Evolutionary conservation across 2,329 filamentous ascomycete species (phyloP).

Genomic region (Botrytis cinerea): DNA sequence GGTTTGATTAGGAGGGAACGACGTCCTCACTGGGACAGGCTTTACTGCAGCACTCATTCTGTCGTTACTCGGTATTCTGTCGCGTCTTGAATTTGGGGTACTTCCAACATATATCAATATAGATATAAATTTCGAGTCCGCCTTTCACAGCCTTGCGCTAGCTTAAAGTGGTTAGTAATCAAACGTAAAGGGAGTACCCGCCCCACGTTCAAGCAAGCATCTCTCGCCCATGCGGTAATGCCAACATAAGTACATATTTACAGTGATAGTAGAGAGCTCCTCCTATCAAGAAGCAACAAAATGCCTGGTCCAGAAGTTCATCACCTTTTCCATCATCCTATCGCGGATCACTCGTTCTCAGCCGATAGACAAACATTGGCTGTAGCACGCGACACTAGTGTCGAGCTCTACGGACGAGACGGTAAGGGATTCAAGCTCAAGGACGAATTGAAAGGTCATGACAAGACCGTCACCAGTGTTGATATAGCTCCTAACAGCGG

Average conservation of each 20-base stretch:
- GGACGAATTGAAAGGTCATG: conserved; percentile 93
- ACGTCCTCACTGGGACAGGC: conserved; percentile 4
- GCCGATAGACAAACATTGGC: conserved; percentile 85
- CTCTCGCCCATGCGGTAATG: conserved; percentile 21
- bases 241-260: conserved; percentile 24
- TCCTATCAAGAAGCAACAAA: conserved; percentile 67
- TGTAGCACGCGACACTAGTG: conserved; percentile 83
- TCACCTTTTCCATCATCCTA: conserved; percentile 94
- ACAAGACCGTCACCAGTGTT: conserved; percentile 94
- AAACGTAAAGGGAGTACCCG: conserved; percentile 2
- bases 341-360: conserved; percentile 98
- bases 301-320: conserved; percentile 92
- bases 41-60: conserved; percentile 18
- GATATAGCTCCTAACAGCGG: conserved; percentile 91
- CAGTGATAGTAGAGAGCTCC: conserved; percentile 95
- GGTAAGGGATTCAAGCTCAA: conserved; percentile 79
- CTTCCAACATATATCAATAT: conserved; percentile 3
- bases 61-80: not conserved
- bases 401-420: conserved; percentile 80
- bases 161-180: conserved; percentile 13
- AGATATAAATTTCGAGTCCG: conserved; percentile 17
- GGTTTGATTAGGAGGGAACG: conserved; percentile 70
- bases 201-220: conserved; percentile 20
- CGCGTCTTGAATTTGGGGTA: not conserved
- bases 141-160: conserved; percentile 24